These are phyloP conservation scores for Casuarina equisetifolia DNA, from an alignment of 306 rosid species.

Conservation along the genomic window DNA sequence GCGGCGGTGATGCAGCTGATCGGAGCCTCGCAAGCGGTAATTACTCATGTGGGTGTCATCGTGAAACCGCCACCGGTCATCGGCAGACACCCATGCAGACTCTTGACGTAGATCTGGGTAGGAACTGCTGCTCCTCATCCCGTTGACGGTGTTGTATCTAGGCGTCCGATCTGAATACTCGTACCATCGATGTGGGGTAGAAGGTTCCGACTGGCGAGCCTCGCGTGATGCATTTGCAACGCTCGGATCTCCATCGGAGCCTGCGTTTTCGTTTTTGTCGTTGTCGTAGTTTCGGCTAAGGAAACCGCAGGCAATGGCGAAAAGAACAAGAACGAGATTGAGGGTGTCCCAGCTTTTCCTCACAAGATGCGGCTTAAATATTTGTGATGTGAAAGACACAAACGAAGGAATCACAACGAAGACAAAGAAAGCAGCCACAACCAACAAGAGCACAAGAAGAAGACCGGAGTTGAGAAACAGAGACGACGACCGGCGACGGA, in stretches of 20 bases:
- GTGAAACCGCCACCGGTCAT: conserved; percentile 61
- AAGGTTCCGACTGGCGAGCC: conserved; percentile 34
- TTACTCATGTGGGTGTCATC: conserved; percentile 59
- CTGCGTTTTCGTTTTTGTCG: conserved; percentile 26
- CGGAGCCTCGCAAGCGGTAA: conserved; percentile 30
- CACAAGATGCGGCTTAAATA: conserved; percentile 63
- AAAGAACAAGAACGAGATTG: conserved; percentile 72
- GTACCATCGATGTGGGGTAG: conserved; percentile 50
- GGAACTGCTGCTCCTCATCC: conserved; percentile 73
- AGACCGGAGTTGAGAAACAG: conserved; percentile 52
- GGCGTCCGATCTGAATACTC: conserved; percentile 48
- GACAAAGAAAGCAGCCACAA: conserved; percentile 41
- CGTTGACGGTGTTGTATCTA: conserved; percentile 14
- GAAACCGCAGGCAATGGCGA: conserved; percentile 83
- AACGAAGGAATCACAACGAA: conserved; percentile 55
- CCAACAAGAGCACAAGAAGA: conserved; percentile 40
- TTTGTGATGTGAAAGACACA: conserved; percentile 45
- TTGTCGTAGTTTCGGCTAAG: conserved; percentile 45
- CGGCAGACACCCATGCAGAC: conserved; percentile 38
- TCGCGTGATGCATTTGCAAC: conserved; percentile 20
- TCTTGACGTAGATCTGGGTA: conserved; percentile 91
- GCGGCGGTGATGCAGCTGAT: conserved; percentile 36
- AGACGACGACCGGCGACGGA: conserved; percentile 51
- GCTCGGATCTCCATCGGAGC: conserved; percentile 34
- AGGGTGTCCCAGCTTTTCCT: conserved; percentile 82